Percentiles rank a stretch among this genome's conserved stretches.
These are phyloP conservation scores for Pueraria montana DNA, from an alignment of 306 rosid species.

Conservation along the genomic window DNA sequence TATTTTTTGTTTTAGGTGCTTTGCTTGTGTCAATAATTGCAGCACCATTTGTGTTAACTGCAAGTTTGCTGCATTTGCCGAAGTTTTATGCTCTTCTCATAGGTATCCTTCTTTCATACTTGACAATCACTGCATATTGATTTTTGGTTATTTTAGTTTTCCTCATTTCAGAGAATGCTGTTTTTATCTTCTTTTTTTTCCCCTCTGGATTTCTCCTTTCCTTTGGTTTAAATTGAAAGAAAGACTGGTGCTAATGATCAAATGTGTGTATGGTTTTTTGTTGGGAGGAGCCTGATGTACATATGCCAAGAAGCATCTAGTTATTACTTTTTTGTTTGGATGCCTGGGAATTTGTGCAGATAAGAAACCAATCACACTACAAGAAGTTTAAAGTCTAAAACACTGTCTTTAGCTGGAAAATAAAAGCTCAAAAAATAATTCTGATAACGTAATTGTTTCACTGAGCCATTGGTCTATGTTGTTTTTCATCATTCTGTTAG, in stretches of 20 bases:
- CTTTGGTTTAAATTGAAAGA: constrained; percentile 10
- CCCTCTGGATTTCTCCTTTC: not conserved
- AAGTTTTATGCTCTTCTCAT: constrained; percentile 77
- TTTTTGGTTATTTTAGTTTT: constrained; percentile 11
- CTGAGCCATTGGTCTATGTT: not conserved
- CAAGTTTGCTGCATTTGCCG: constrained; percentile 73
- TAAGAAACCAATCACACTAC: not conserved
- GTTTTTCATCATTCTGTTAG: constrained; percentile 1
- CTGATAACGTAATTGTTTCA: not conserved
- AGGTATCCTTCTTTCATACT: constrained; percentile 57
- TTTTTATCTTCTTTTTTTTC: not conserved
- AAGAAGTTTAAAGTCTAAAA: constrained; percentile 25
- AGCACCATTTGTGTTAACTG: constrained; percentile 65
- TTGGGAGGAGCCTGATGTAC: not conserved
- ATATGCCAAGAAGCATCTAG: not conserved
- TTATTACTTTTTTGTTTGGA: not conserved
- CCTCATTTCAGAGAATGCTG: not conserved
- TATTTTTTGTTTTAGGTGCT: constrained; percentile 64
- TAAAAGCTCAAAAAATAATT: not conserved
- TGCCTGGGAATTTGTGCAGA: not conserved
- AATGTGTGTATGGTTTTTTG: not conserved
- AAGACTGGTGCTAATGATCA: not conserved
- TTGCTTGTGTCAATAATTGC: constrained; percentile 75
- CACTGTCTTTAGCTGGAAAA: not conserved
- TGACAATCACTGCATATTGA: constrained; percentile 14